Conservation (phyloP, 2,329 filamentous ascomycete species). For the Ophidiomyces ophidiicola region DNA sequence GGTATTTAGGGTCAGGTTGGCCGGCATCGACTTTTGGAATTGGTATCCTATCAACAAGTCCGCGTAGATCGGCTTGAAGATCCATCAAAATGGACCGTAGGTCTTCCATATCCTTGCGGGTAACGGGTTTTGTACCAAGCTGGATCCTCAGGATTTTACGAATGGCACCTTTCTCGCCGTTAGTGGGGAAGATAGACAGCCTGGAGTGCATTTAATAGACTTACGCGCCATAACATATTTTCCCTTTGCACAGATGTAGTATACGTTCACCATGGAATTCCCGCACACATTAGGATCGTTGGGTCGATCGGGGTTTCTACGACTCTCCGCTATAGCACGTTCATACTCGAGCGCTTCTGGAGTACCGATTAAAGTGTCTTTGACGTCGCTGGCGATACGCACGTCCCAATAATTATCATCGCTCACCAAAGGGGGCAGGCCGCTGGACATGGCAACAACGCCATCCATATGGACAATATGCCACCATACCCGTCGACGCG, state of each 20-base stretch:
- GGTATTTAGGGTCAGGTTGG: constrained; percentile 15
- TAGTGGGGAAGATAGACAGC: neutral
- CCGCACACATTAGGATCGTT: constrained; percentile 33
- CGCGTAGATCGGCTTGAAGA: constrained; percentile 32
- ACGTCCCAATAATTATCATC: constrained; percentile 41
- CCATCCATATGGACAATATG: constrained; percentile 39
- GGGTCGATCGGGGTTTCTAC: constrained; percentile 29
- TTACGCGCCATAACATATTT: constrained; percentile 37
- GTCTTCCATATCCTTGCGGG: constrained; percentile 34
- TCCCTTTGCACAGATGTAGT: constrained; percentile 33
- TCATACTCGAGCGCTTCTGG: constrained; percentile 29
- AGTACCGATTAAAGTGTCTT: constrained; percentile 34
- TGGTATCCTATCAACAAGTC: constrained; percentile 35
- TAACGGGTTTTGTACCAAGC: constrained; percentile 34
- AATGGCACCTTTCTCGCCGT: constrained; percentile 25
- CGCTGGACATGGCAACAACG: constrained; percentile 40
- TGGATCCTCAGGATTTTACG: constrained; percentile 35
- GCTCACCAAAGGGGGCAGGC: constrained; percentile 36
- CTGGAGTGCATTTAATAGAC: constrained; percentile 15
- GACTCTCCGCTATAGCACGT: constrained; percentile 22
- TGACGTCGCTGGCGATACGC: constrained; percentile 35
- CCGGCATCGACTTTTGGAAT: constrained; percentile 8
- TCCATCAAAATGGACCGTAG: constrained; percentile 32
- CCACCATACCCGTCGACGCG: constrained; percentile 38
- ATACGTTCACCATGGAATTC: constrained; percentile 32